These are phyloP conservation scores for Solanum hybrid DNA, from an alignment of 305 asterid species.

Conservation along the genomic window DNA sequence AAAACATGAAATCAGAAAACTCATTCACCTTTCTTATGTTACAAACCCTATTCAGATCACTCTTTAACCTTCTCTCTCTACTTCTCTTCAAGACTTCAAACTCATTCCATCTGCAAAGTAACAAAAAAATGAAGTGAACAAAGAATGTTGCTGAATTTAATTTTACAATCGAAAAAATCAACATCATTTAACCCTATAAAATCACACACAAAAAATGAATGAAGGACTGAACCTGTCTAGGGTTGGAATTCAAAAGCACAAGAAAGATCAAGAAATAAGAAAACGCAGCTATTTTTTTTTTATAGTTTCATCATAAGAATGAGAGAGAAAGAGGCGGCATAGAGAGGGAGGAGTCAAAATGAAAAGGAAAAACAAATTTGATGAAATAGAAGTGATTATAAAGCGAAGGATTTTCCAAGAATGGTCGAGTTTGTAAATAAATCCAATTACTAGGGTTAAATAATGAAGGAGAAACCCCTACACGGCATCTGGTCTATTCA, in stretches of 20 bases:
- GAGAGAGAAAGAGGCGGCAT: neutral
- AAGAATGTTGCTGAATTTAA: neutral
- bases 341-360: neutral
- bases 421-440: neutral
- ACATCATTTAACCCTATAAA: neutral
- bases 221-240: constrained; percentile 30
- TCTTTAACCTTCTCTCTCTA: constrained; percentile 2
- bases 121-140: neutral
- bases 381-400: neutral
- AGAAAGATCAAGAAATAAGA: neutral
- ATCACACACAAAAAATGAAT: neutral
- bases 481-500: neutral
- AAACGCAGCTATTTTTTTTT: neutral
- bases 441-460: neutral
- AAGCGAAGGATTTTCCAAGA: neutral
- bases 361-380: neutral
- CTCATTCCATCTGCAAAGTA: neutral
- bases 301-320: neutral
- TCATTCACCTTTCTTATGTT: neutral
- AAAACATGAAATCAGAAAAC: constrained; percentile 21
- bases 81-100: neutral
- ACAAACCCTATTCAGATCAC: constrained; percentile 5
- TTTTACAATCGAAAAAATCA: neutral
- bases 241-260: constrained; percentile 40
- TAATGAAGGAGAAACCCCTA: neutral